Base-by-base conservation (phyloP, 176 grass and related monocot species). In the Phoenix roebelenii region DNA sequence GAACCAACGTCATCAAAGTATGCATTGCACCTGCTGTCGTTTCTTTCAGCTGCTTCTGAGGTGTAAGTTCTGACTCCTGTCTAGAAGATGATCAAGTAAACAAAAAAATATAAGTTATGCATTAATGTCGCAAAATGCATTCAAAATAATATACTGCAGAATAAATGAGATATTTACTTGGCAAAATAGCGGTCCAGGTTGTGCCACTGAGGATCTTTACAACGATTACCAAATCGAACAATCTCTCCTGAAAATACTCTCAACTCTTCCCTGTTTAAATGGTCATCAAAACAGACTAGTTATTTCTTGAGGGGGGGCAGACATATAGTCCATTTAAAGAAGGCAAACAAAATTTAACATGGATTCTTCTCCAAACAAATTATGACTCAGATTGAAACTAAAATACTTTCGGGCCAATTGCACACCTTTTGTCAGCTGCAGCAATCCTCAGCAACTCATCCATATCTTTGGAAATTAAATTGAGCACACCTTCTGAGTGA, bases 121-220 rank as follows among this genome's bases (percentile, higher is more conserved):
- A 15, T 4, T 48, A 22, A 51, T 71, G 39, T 17, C 16, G 39
- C 15, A 48, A 49, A 44, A 65, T 54, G 26, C 32, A 52, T 55
- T 14, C 5, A 24, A 39, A 18, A 54, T 48, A 49, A 54, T 24
- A 55, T 4, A 25, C 50, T 63, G 28, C 32, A n/a, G 54, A 62
- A 73, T 57, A 30, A 67, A 59, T 30, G 51, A 29, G 62, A 52
- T 12, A 61, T 70, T 86, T 89, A 95, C 90, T 84, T 89, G 29
- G 79, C 23, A 86, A 95, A 89, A 68, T 84, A 85, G 57, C 77
- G 85, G 28, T 89, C 90, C 57, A 95, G 66, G 29, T 87, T 89
- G 73, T 89, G 90, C 90, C 82, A 95, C 59, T 89, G 85, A 62
- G 79, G 57, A 75, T 95, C 74, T 80, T 86, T 95, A 67, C 90